phyloP scores from a whole-genome alignment of 345 rosid genomes.

The Mangifera indica region DNA sequence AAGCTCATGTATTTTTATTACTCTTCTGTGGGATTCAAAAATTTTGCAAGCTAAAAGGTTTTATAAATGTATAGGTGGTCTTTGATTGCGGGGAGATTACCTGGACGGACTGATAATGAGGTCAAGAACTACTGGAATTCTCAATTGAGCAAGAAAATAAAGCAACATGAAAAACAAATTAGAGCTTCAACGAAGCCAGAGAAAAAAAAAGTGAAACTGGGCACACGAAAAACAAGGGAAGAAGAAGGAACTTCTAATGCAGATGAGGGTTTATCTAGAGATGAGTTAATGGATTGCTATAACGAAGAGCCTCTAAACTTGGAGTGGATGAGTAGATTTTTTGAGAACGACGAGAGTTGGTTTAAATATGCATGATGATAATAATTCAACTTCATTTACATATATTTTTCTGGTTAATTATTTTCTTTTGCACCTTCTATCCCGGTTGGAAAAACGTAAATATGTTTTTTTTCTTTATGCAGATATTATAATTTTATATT shows the following conservation, averaged over 20 bases:
- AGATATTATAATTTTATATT: too few relatives aligned
- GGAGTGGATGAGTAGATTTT: slow-evolving; percentile 44
- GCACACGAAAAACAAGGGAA: neutral
- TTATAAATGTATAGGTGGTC: slow-evolving; percentile 40
- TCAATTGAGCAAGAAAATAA: slow-evolving; percentile 47
- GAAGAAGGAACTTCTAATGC: slow-evolving; percentile 9
- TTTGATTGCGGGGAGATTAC: slow-evolving; percentile 56
- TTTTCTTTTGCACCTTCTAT: neutral
- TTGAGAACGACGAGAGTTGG: slow-evolving; percentile 37
- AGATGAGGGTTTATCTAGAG: slow-evolving; percentile 14
- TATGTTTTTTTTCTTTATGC: too few relatives aligned
- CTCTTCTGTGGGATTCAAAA: neutral
- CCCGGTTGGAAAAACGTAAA: too few relatives aligned
- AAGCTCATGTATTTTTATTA: too few relatives aligned
- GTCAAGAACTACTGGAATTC: slow-evolving; percentile 58
- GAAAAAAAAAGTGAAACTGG: neutral
- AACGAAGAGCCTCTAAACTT: slow-evolving; percentile 35
- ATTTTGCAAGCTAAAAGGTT: neutral
- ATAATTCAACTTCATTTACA: neutral
- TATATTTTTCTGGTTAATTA: too few relatives aligned
- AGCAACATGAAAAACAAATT: slow-evolving; percentile 27
- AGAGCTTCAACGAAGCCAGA: slow-evolving; percentile 7
- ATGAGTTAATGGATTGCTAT: slow-evolving; percentile 23
- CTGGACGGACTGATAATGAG: slow-evolving; percentile 54
- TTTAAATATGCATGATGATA: slow-evolving; percentile 12